Evolutionary conservation across 345 rosid species (phyloP).

Genomic region (Lumnitzera littorea): DNA sequence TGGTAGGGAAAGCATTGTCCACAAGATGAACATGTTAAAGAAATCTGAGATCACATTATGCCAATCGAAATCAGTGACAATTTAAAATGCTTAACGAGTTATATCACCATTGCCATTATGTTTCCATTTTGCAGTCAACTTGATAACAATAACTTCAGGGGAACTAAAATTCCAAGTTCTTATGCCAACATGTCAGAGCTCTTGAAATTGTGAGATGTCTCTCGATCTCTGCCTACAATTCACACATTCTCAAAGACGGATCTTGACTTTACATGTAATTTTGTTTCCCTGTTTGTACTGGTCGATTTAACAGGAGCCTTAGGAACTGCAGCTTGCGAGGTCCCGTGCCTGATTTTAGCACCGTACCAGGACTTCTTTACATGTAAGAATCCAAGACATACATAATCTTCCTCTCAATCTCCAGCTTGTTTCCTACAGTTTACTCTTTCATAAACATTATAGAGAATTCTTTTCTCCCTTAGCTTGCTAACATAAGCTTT

Average conservation of each 20-base stretch:
- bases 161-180: conserved; percentile 60
- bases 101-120: background rate
- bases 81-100: too few species aligned
- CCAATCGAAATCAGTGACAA: background rate
- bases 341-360: conserved; percentile 73
- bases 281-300: conserved; percentile 6
- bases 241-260: background rate
- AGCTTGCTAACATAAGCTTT: background rate
- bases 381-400: conserved; percentile 42
- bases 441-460: background rate
- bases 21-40: background rate
- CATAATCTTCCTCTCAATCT: background rate
- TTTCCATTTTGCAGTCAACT: conserved; percentile 58
- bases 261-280: background rate
- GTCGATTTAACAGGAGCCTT: conserved; percentile 59
- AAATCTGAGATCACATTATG: background rate
- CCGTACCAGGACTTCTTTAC: conserved; percentile 61
- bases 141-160: conserved; percentile 86
- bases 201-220: conserved; percentile 66
- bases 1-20: too few species aligned
- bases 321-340: conserved; percentile 88
- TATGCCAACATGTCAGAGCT: conserved; percentile 69
- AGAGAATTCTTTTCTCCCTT: conserved; percentile 16
- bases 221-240: background rate
- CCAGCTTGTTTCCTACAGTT: background rate